Evolutionary conservation across 2,329 filamentous ascomycete species (phyloP).

Genomic region (Fusarium sarcochroum): DNA sequence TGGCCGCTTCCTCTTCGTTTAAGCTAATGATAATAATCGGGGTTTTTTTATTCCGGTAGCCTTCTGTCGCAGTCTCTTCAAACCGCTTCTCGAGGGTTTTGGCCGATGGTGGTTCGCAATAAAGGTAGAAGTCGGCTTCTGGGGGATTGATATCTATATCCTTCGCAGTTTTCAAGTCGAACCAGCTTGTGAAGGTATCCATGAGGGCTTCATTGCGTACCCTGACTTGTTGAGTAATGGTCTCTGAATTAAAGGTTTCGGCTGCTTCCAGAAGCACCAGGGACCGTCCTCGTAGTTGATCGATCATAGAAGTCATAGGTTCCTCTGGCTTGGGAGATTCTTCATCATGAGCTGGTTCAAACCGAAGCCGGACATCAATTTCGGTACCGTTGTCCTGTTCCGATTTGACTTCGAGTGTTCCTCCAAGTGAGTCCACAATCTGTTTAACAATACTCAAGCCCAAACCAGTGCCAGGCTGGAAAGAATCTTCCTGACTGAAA

Average conservation of each 20-base stretch:
- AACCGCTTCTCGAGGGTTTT: slow-evolving; percentile 34
- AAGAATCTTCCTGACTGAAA: slow-evolving; percentile 73
- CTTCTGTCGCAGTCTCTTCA: slow-evolving; percentile 2
- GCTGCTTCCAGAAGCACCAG: slow-evolving; percentile 42
- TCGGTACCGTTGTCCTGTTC: slow-evolving; percentile 68
- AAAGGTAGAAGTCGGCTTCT: slow-evolving; percentile 46
- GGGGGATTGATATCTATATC: slow-evolving; percentile 11
- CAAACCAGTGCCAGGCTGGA: slow-evolving; percentile 73
- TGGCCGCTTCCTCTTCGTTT: slow-evolving; percentile 50
- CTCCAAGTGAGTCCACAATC: slow-evolving; percentile 72
- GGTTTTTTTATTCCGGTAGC: slow-evolving; percentile 1
- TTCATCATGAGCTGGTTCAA: slow-evolving; percentile 45
- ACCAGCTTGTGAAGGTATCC: slow-evolving; percentile 53
- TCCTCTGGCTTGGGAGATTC: slow-evolving; percentile 24
- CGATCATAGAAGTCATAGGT: slow-evolving; percentile 11
- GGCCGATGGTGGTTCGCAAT: slow-evolving; percentile 47
- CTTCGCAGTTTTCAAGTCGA: slow-evolving; percentile 50
- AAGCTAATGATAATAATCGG: slow-evolving; percentile 51
- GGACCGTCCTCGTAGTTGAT: slow-evolving; percentile 32
- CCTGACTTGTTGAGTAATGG: slow-evolving; percentile 26
- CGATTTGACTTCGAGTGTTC: slow-evolving; percentile 70
- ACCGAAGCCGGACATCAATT: slow-evolving; percentile 63
- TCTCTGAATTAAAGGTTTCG: slow-evolving; percentile 6
- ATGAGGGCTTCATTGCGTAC: slow-evolving; percentile 50
- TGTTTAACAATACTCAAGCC: slow-evolving; percentile 74